A percentile compares a stretch with the other conserved stretches of the same genome.
These are phyloP conservation scores for Fusarium sp. DNA, from an alignment of 2,329 filamentous ascomycete genomes.

Conservation along the genomic window DNA sequence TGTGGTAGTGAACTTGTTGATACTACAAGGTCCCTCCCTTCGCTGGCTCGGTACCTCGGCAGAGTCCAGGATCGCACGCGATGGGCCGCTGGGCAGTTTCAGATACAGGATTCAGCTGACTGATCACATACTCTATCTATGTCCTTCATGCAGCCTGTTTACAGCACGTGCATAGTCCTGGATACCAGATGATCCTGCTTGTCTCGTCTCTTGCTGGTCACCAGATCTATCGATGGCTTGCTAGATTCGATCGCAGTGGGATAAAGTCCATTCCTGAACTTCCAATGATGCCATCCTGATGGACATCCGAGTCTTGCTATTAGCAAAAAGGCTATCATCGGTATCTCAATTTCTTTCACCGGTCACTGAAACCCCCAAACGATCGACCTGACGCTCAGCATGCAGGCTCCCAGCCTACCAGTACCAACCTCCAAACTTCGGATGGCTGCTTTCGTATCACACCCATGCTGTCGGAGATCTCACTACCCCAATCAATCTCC, in stretches of 20 bases:
- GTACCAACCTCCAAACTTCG: background rate
- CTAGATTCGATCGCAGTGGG: background rate
- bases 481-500: slow-evolving; percentile 17
- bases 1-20: background rate
- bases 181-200: background rate
- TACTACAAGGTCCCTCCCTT: background rate
- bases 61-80: background rate
- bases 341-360: slow-evolving; percentile 12
- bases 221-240: background rate
- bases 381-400: slow-evolving; percentile 6
- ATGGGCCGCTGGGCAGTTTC: background rate
- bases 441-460: slow-evolving; percentile 22
- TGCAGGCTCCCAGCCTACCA: background rate
- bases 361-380: slow-evolving; percentile 9
- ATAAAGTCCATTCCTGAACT: background rate
- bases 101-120: slow-evolving; percentile 1
- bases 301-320: background rate
- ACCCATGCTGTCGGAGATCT: slow-evolving; percentile 13
- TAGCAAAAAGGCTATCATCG: background rate
- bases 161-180: slow-evolving; percentile 11
- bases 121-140: slow-evolving; percentile 23
- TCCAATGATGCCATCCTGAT: background rate
- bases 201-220: background rate
- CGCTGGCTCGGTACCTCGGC: background rate
- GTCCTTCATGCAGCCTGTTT: background rate